phyloP scores from a whole-genome alignment of 331 rosid genomes.

The Quercus lobata region DNA sequence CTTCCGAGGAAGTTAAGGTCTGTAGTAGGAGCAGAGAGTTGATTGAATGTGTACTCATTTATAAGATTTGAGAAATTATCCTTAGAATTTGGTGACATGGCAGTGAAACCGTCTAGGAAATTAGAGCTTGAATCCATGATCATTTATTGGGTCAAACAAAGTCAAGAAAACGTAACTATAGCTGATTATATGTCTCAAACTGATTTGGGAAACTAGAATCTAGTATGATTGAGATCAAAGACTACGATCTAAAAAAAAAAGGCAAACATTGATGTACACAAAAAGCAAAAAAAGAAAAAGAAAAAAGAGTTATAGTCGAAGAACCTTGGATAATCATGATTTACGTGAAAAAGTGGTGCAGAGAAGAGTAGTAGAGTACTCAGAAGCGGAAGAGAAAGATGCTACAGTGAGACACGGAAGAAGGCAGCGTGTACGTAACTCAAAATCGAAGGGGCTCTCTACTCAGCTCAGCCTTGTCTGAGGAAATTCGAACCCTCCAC shows the following conservation, averaged over 20 bases:
- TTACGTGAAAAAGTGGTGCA: neutral
- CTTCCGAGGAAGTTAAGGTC: constrained; percentile 21
- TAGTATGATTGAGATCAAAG: neutral
- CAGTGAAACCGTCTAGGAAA: neutral
- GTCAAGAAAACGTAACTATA: too few species aligned
- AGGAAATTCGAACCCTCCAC: too few species aligned
- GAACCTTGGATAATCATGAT: neutral
- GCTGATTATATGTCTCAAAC: neutral
- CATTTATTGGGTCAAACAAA: neutral
- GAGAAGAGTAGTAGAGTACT: neutral
- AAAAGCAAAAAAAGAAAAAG: neutral
- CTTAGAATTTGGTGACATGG: neutral
- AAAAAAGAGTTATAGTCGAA: neutral
- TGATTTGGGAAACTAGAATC: neutral
- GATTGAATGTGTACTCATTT: constrained; percentile 10
- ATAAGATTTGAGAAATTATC: constrained; percentile 1
- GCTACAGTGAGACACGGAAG: too few species aligned
- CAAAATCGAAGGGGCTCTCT: too few species aligned
- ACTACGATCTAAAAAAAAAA: neutral
- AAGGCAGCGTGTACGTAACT: too few species aligned
- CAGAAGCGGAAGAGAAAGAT: neutral
- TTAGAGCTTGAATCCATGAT: constrained; percentile 29
- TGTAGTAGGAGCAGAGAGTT: constrained; percentile 9
- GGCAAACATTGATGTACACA: too few species aligned
- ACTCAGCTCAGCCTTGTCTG: too few species aligned